Percentiles rank a stretch among this genome's conserved stretches.
These are phyloP conservation scores for Populus hybrid DNA, from an alignment of 441 rosid species.

Conservation along the genomic window DNA sequence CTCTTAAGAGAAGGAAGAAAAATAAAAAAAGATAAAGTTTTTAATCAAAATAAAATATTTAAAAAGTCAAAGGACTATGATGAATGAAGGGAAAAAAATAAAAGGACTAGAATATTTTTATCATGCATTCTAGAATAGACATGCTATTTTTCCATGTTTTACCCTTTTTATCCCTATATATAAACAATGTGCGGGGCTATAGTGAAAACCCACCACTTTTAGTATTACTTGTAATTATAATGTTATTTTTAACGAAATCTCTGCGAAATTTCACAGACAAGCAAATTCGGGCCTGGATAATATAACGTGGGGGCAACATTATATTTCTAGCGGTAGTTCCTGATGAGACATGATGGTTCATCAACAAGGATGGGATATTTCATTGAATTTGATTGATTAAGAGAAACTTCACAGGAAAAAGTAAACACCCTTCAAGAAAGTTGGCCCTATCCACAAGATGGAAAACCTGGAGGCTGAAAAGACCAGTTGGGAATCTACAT, in stretches of 20 bases:
- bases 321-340: slow-evolving; percentile 4
- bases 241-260: too few relatives aligned
- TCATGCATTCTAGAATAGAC: neutral
- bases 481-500: slow-evolving; percentile 14
- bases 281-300: neutral
- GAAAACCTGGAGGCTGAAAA: slow-evolving; percentile 12
- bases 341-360: slow-evolving; percentile 37
- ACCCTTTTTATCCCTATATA: neutral
- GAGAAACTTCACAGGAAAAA: slow-evolving; percentile 23
- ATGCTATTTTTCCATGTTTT: neutral
- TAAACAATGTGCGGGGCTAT: too few relatives aligned
- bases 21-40: too few relatives aligned
- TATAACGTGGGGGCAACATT: slow-evolving; percentile 22
- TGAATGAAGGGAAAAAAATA: neutral
- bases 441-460: slow-evolving; percentile 26
- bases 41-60: too few relatives aligned
- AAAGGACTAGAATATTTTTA: neutral
- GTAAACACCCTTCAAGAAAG: neutral
- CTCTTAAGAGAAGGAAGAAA: too few relatives aligned
- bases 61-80: neutral
- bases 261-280: neutral
- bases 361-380: slow-evolving; percentile 23
- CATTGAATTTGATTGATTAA: slow-evolving; percentile 1
- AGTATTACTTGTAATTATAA: too few relatives aligned
- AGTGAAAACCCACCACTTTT: too few relatives aligned